Evolutionary conservation across 345 rosid genomes (phyloP), one percentile per base, ranked within the genome.

Genomic region (Erodium maritimum): DNA sequence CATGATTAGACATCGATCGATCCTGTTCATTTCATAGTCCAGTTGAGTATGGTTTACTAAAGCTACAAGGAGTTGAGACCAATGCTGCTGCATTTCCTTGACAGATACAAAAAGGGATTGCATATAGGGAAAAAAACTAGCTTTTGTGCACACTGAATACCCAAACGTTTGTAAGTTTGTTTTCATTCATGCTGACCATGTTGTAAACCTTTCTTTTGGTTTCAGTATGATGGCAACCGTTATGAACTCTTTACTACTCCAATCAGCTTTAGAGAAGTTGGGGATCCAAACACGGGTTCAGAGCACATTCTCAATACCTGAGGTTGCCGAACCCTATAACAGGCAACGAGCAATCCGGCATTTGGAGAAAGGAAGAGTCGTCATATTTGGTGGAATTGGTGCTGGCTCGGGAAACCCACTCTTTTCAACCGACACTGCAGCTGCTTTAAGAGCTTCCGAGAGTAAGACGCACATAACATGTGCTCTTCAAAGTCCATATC

Each of bases 311-410:
- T 45, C 83, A 5, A 76, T 91, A 75, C 82, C 70, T 19, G 96
- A 90, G 69, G 77, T 91, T 22, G 87, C 82, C 63, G 97, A 91
- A 73, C 90, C 94, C 34, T 91, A 85, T 66, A 83, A 72, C 65
- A 81, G 90, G 68, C 90, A 76, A 64, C 77, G 77, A 52, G 96
- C 96, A n/a, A 82, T 87, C 7, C 70, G 88, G 1, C 97, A 91
- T 79, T 83, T 91, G 23, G 96, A 88, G 63, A 91, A 91, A 69
- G 96, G 97, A 52, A 83, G 90, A 79, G 97, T 91, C 19, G 96
- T 91, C 58, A 80, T 91, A 69, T 88, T 91, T 67, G 96, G 97
- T 62, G 96, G 97, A 21, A 75, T 91, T 54, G 96, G 97, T 54
- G 86, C 90, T 34, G 87, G 86, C 24, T 72, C 83, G 62, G 97